phyloP scores from a whole-genome alignment of 2,329 filamentous ascomycete species.

The Venturia aucupariae region DNA sequence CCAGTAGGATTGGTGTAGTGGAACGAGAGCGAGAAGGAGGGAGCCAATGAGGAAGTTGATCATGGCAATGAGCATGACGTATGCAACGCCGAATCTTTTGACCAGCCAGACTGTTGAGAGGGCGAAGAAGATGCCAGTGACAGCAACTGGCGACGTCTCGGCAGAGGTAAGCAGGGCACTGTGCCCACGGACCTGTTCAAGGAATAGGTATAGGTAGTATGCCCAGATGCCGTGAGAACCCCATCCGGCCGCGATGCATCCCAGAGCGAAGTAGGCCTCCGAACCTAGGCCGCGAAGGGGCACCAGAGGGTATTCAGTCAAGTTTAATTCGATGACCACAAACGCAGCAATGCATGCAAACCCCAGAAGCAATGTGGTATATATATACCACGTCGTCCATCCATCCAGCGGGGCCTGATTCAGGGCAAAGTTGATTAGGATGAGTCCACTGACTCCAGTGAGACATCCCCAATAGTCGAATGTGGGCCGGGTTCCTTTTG shows the following conservation, averaged over 20 bases:
- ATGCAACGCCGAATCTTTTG: slow-evolving; percentile 18
- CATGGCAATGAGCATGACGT: slow-evolving; percentile 31
- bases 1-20: slow-evolving; percentile 54
- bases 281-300: slow-evolving; percentile 21
- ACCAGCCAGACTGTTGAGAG: slow-evolving; percentile 14
- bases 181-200: slow-evolving; percentile 12
- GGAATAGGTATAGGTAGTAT: not conserved
- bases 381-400: slow-evolving; percentile 22
- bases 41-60: slow-evolving; percentile 34
- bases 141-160: slow-evolving; percentile 15
- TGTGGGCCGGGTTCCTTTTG: slow-evolving; percentile 15
- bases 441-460: slow-evolving; percentile 23
- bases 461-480: slow-evolving; percentile 24
- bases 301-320: slow-evolving; percentile 19
- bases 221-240: slow-evolving; percentile 23
- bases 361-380: slow-evolving; percentile 23
- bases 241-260: slow-evolving; percentile 24
- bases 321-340: slow-evolving; percentile 22
- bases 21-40: slow-evolving; percentile 36
- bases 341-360: slow-evolving; percentile 22
- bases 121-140: slow-evolving; percentile 15
- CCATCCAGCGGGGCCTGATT: slow-evolving; percentile 25
- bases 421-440: slow-evolving; percentile 25
- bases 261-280: slow-evolving; percentile 22
- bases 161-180: slow-evolving; percentile 12